Evolutionary conservation across 2,329 filamentous ascomycete species (phyloP).

Genomic region (Aspergillus oerlinghausenensis): DNA sequence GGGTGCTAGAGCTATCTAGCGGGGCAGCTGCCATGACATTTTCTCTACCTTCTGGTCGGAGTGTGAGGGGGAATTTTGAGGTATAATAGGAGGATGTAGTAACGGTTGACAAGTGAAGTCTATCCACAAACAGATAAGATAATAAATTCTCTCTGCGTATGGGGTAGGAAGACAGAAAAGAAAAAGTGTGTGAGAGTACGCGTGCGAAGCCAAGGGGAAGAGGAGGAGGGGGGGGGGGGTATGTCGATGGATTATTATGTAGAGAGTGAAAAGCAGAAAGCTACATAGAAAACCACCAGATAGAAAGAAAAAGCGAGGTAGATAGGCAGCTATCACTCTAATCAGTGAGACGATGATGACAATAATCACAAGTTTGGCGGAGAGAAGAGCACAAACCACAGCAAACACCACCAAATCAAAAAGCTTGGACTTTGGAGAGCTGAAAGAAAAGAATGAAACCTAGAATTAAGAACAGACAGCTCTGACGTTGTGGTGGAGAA

Average conservation of each 20-base stretch:
- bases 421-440: neutral
- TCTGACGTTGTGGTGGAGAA: constrained; percentile 18
- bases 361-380: neutral
- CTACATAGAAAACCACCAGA: neutral
- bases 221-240: neutral
- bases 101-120: neutral
- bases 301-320: neutral
- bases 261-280: neutral
- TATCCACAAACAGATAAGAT: neutral
- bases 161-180: neutral
- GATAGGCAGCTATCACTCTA: neutral
- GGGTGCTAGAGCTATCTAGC: constrained; percentile 43
- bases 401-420: neutral
- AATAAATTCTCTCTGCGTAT: neutral
- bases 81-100: neutral
- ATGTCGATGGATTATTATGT: neutral
- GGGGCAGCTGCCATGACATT: constrained; percentile 45
- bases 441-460: neutral
- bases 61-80: constrained; percentile 1
- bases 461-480: constrained; percentile 2
- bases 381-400: neutral
- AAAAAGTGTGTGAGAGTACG: neutral
- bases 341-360: constrained; percentile 2
- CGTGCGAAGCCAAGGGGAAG: neutral
- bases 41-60: constrained; percentile 19